Percentiles rank a stretch among this genome's conserved stretches.
Conservation (phyloP, 805 yeast species). For the Saccharomycopsis fodiens region DNA sequence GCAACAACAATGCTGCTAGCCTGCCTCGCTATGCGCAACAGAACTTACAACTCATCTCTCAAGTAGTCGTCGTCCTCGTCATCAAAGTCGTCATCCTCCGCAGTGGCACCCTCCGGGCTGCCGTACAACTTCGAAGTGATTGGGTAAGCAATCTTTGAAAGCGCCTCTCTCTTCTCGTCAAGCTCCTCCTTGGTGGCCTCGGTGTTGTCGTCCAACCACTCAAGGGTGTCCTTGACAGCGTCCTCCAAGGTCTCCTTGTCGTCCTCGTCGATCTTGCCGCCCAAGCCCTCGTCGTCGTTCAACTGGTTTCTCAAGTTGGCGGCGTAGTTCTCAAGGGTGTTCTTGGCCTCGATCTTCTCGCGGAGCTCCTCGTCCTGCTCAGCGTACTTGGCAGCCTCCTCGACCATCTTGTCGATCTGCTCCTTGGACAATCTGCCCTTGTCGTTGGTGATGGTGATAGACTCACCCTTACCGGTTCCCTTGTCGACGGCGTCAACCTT, state of each 20-base stretch:
- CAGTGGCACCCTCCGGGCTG: constrained; percentile 42
- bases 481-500: constrained; percentile 84
- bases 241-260: constrained; percentile 86
- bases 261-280: constrained; percentile 76
- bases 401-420: constrained; percentile 95
- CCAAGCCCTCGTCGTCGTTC: constrained; percentile 27
- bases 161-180: constrained; percentile 81
- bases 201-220: constrained; percentile 81
- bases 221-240: constrained; percentile 79
- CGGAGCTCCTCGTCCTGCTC: constrained; percentile 83
- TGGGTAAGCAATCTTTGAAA: constrained; percentile 80
- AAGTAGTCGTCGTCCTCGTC: constrained; percentile 39
- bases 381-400: constrained; percentile 91
- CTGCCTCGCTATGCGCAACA: not conserved
- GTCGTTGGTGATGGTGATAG: constrained; percentile 87
- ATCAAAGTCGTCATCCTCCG: constrained; percentile 44
- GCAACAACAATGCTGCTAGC: too few relatives aligned
- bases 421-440: constrained; percentile 91
- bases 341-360: constrained; percentile 82
- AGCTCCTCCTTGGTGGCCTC: constrained; percentile 91
- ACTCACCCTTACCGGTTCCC: constrained; percentile 89
- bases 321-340: constrained; percentile 82
- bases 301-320: constrained; percentile 45
- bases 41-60: constrained; percentile 56
- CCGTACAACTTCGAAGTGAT: constrained; percentile 82